Conservation (phyloP, 345 rosid species). For the Eucalyptus victrix region DNA sequence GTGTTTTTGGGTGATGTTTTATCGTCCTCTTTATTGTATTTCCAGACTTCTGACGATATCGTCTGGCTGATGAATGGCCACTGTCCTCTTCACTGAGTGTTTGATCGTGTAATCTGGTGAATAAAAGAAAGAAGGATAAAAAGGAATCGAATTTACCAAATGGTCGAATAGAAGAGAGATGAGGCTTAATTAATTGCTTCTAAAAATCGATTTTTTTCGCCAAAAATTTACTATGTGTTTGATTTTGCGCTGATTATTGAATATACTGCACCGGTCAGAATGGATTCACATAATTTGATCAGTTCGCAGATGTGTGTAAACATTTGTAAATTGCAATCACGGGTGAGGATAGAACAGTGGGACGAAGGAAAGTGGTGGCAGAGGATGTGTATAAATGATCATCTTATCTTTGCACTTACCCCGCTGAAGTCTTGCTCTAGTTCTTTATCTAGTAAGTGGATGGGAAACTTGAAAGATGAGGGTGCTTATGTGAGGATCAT, state of each 20-base stretch:
- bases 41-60: background rate
- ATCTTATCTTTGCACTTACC: background rate
- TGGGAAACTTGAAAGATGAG: background rate
- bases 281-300: background rate
- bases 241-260: background rate
- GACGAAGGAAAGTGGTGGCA: background rate
- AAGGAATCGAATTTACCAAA: background rate
- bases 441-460: background rate
- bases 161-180: background rate
- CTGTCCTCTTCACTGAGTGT: background rate
- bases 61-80: background rate
- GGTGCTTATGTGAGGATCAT: background rate
- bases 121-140: background rate
- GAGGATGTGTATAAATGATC: background rate
- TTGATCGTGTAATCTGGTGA: background rate
- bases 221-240: background rate
- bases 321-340: background rate
- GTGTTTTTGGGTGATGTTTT: background rate
- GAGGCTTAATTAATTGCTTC: background rate
- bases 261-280: background rate
- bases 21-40: background rate
- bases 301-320: background rate
- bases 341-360: background rate
- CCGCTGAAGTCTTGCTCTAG: background rate
- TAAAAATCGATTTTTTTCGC: background rate